These are phyloP conservation scores for Termitomyces heimii DNA, from an alignment of 768 basidiomycete genomes.

Conservation along the genomic window DNA sequence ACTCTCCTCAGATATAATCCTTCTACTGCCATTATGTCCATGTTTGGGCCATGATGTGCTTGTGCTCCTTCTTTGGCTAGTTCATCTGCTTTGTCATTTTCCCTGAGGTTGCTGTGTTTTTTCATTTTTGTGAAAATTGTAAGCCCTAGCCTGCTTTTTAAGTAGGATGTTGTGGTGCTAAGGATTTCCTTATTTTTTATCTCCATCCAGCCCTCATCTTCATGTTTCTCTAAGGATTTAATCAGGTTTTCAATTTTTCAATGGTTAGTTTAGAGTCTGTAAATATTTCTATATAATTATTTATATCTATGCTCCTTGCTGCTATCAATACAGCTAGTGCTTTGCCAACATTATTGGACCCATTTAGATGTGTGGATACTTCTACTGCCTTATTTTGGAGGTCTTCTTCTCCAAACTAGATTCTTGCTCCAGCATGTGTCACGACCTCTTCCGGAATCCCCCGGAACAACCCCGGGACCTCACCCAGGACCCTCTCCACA, in stretches of 20 bases:
- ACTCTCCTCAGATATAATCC: neutral
- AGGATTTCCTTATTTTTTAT: constrained; percentile 12
- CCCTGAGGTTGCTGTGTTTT: constrained; percentile 8
- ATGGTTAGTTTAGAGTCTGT: constrained; percentile 20
- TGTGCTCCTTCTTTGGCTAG: constrained; percentile 13
- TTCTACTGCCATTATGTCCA: neutral
- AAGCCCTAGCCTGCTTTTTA: constrained; percentile 8
- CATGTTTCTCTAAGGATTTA: constrained; percentile 11
- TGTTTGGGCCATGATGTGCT: neutral
- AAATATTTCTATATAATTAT: neutral
- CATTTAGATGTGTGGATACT: constrained; percentile 7
- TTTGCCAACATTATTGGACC: neutral
- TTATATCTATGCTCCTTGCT: neutral
- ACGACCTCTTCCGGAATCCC: too few species aligned
- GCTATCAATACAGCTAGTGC: neutral
- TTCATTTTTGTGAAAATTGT: constrained; percentile 19
- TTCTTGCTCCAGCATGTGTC: constrained; percentile 11
- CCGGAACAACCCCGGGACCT: too few species aligned
- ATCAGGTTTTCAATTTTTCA: constrained; percentile 14
- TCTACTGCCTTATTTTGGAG: constrained; percentile 6
- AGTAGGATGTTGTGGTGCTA: neutral
- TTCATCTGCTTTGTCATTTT: constrained; percentile 13
- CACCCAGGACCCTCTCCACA: too few species aligned
- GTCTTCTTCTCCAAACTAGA: constrained; percentile 13
- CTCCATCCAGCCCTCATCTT: constrained; percentile 20